Base-by-base conservation (phyloP, 2,329 filamentous ascomycete species). In the Microthyrium microscopicum region DNA sequence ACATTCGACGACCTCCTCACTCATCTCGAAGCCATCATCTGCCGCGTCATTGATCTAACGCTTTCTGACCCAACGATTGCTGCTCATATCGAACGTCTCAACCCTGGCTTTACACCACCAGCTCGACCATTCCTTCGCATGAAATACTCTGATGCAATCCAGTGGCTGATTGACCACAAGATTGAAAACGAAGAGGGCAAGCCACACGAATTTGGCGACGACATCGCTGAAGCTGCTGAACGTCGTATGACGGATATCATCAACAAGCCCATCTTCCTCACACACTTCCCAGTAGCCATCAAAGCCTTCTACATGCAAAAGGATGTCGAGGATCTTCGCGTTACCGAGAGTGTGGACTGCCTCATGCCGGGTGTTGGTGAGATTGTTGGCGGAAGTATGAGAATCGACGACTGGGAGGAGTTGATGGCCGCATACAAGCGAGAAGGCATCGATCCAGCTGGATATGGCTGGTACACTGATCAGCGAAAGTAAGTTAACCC, bases 291-390 rank as follows among this genome's bases (percentile, higher is more conserved):
- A 15, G 76, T 76, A 39, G 83, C 87, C 61, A 93, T 98, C 68
- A 98, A 98, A 68, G 80, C 89, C 2, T 98, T 98, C 57, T 98
- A 98, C 69, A 98, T 98, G 89, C 77, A 85, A 60, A 85, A 78
- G 59, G 89, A 87, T 46, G 64, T 67, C 27, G 58, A 68, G 20
- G 89, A 98, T 51, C 61, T 58, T 20, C 71, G 85, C 18, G 83
- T 94, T 19, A 98, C 89, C 0, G 87, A 98, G 66, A 83, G 74
- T 40, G 87, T 95, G 11, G 89, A 98, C 43, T 69, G 70, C 39
- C 53, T 78, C 41, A 77, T 98, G 84, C 89, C 89, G 8, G 83
- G 83, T 44, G 89, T 98, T 18, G 89, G 89, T 39, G 89, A 95
- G 65, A 93, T 95, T 50, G 84, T 95, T 3, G 87, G 89, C 40